A percentile compares a stretch with the other conserved stretches of the same genome.
These are phyloP conservation scores for Colletotrichum lupini DNA, from an alignment of 2,329 filamentous ascomycete genomes.

Conservation along the genomic window DNA sequence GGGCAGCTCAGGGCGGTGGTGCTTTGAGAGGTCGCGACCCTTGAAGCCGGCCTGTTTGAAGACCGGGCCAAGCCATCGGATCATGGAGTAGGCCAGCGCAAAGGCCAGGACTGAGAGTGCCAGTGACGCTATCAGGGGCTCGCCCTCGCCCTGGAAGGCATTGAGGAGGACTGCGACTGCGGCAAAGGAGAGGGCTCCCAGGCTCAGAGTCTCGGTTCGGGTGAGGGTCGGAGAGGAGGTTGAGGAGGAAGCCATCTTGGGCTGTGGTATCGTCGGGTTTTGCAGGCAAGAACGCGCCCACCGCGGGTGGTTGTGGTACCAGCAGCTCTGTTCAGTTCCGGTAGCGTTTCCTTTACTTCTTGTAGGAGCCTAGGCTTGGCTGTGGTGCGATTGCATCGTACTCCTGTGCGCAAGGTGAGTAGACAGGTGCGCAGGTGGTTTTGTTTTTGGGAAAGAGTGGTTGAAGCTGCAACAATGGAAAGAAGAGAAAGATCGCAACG, in stretches of 20 bases:
- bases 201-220: slow-evolving; percentile 61
- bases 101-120: slow-evolving; percentile 90
- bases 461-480: slow-evolving; percentile 7
- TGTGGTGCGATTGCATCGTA: not conserved
- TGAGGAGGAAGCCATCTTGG: slow-evolving; percentile 43
- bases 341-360: not conserved
- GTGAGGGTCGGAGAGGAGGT: slow-evolving; percentile 57
- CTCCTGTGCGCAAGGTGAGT: not conserved
- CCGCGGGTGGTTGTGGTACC: not conserved
- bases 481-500: not conserved
- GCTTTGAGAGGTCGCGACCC: slow-evolving; percentile 86
- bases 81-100: slow-evolving; percentile 82
- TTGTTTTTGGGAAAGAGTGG: not conserved
- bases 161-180: slow-evolving; percentile 81
- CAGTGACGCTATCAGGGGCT: slow-evolving; percentile 88
- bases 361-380: not conserved
- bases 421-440: not conserved
- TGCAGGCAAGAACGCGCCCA: not conserved
- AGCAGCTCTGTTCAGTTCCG: not conserved
- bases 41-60: slow-evolving; percentile 92
- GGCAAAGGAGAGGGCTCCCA: slow-evolving; percentile 73
- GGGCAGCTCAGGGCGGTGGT: slow-evolving; percentile 79
- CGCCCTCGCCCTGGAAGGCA: slow-evolving; percentile 85
- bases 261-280: slow-evolving; percentile 9
- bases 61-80: slow-evolving; percentile 90